Percentiles rank a stretch among this genome's conserved stretches.
Conservation (phyloP, 495 filamentous ascomycete species). For the Penicillium alfredii region DNA sequence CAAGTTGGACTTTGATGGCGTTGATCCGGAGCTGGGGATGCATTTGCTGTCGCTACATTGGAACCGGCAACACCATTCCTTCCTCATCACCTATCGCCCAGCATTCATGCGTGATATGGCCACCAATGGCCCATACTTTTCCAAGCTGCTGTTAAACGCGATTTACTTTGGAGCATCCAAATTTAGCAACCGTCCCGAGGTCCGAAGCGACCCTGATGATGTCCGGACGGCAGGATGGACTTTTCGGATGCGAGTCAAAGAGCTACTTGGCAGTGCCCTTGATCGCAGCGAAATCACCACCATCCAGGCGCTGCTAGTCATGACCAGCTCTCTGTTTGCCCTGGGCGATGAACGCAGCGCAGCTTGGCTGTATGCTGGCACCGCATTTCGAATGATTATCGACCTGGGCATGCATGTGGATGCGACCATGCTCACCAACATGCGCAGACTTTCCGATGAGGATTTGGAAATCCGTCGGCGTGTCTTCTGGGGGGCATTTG, state of each 20-base stretch:
- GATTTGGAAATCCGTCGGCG: constrained; percentile 38
- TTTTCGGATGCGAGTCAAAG: constrained; percentile 33
- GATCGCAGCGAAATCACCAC: constrained; percentile 42
- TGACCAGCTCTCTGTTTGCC: constrained; percentile 36
- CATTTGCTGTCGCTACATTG: constrained; percentile 36
- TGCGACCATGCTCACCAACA: constrained; percentile 8
- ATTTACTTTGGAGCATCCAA: constrained; percentile 41
- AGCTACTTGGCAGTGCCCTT: constrained; percentile 33
- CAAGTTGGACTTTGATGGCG: constrained; percentile 38
- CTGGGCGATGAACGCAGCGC: constrained; percentile 37
- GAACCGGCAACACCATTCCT: constrained; percentile 34
- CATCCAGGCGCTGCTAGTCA: constrained; percentile 38
- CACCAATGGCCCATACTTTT: constrained; percentile 39
- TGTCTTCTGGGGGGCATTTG: constrained; percentile 38
- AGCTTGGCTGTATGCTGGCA: constrained; percentile 43
- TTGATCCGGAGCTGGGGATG: constrained; percentile 34
- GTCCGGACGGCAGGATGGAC: constrained; percentile 30
- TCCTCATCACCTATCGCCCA: constrained; percentile 28
- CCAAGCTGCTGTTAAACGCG: constrained; percentile 41
- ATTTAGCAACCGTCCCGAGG: constrained; percentile 23
- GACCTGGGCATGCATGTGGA: constrained; percentile 41
- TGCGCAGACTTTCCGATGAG: constrained; percentile 20
- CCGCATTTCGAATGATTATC: constrained; percentile 41
- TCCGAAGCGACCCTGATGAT: constrained; percentile 31
- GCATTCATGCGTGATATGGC: constrained; percentile 33